Base-by-base conservation (phyloP, 306 rosid species). In the Glycyrrhiza uralensis region DNA sequence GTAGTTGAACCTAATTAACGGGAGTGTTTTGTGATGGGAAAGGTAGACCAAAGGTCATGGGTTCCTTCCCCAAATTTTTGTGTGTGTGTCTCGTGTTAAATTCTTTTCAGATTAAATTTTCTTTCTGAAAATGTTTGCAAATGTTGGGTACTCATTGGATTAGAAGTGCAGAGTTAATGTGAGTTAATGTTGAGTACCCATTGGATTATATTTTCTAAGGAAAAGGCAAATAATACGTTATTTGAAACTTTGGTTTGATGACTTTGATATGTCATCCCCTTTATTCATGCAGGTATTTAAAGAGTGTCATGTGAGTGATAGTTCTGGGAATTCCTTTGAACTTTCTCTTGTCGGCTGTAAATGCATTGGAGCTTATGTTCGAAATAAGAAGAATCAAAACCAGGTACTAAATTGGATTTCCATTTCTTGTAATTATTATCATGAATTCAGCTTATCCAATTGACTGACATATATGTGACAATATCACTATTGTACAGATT, bases 331-430 rank as follows among this genome's bases (percentile, higher is more conserved):
- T 80, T 85, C 87, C 69, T 94, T 83, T 55, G 99, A 94, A 70
- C 89, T 94, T 65, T 82, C 97, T 80, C 96, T 94, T 26, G 86
- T 91, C 66, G 87, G 97, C 71, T 87, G 89, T 82, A 94, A 94
- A 74, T 94, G 99, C 68, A 89, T 94, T 69, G 95, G 99, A 56
- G 99, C 99, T 69, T 94, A 94, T 80, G 99, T 92, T 36, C 72
- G 96, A 46, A 94, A 82, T 60, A 94, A 94, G 66, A 94, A 82
- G 88, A 94, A 89, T 85, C 99, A 94, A 75, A 94, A 94, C 78
- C 99, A 94, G 88, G 99, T 91, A 76, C 68, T 45, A 19, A 61
- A 46, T 68, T 66, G 58, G 52, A 15, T 54, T 49, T 41, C 69
- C 52, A 12, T 47, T 47, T 64, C 4, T 18, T n/a, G 3, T 35